These are phyloP conservation scores for Fusarium sp. DNA, from an alignment of 2,329 filamentous ascomycete genomes.

Conservation along the genomic window DNA sequence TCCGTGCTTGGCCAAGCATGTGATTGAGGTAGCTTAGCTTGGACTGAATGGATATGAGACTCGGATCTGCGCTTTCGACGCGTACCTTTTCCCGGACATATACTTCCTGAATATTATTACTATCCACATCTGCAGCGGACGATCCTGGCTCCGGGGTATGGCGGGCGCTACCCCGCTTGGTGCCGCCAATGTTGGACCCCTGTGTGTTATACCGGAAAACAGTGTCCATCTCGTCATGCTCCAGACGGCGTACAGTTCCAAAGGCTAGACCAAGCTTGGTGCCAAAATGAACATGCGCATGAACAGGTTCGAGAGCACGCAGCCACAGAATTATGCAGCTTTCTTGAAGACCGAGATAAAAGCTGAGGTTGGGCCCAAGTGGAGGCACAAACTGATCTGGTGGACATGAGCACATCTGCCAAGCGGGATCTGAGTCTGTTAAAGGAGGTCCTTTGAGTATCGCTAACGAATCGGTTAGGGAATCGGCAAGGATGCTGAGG, in stretches of 20 bases:
- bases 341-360: constrained; percentile 78
- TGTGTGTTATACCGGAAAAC: constrained; percentile 73
- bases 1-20: constrained; percentile 75
- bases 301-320: constrained; percentile 76
- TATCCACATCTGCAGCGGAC: constrained; percentile 32
- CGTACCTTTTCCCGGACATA: constrained; percentile 90
- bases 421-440: constrained; percentile 55
- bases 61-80: constrained; percentile 90
- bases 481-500: constrained; percentile 67
- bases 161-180: constrained; percentile 42
- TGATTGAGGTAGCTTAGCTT: constrained; percentile 85
- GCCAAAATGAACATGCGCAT: constrained; percentile 69
- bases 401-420: constrained; percentile 60
- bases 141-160: constrained; percentile 44
- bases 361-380: constrained; percentile 73
- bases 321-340: constrained; percentile 77
- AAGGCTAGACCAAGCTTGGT: constrained; percentile 79
- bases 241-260: constrained; percentile 71
- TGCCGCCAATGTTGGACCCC: constrained; percentile 48
- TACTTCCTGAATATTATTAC: constrained; percentile 67
- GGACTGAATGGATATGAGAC: constrained; percentile 82
- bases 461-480: constrained; percentile 63
- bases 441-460: constrained; percentile 68
- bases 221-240: constrained; percentile 84
- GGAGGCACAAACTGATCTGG: constrained; percentile 59